These are phyloP conservation scores for Scutellaria barbata DNA, from an alignment of 257 asterid species.

Conservation along the genomic window DNA sequence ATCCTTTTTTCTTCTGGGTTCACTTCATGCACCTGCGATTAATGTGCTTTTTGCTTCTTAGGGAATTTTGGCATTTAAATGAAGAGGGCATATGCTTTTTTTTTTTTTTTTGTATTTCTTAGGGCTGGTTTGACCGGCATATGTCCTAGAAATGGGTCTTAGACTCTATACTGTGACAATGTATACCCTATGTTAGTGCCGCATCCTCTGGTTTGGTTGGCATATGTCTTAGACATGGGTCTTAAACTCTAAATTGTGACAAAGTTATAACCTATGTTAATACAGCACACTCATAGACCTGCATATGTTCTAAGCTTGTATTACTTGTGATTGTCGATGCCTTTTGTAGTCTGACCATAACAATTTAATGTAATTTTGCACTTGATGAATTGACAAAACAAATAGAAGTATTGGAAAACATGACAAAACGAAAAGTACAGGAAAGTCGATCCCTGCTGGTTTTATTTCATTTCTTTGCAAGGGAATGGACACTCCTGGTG, in stretches of 20 bases:
- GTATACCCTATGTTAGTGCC: not conserved
- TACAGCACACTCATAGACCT: not conserved
- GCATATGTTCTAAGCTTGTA: slow-evolving; percentile 1
- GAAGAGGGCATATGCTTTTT: slow-evolving; percentile 4
- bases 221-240: not conserved
- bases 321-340: slow-evolving; percentile 6
- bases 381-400: slow-evolving; percentile 15
- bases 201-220: not conserved
- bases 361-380: slow-evolving; percentile 3
- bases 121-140: not conserved
- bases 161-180: not conserved
- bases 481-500: slow-evolving; percentile 11
- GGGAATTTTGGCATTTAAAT: slow-evolving; percentile 5
- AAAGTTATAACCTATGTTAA: not conserved
- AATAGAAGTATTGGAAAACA: not conserved
- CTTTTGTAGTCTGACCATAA: slow-evolving; percentile 13
- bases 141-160: not conserved
- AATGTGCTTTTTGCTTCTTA: not conserved
- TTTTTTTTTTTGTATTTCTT: slow-evolving; percentile 10
- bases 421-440: not conserved
- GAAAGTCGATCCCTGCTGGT: slow-evolving; percentile 19
- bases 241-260: not conserved
- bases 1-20: not conserved
- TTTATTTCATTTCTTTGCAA: slow-evolving; percentile 1
- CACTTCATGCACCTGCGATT: not conserved